Evolutionary conservation across 73 alveolate genomes (phyloP).

Genomic region (Paramecium caudatum): DNA sequence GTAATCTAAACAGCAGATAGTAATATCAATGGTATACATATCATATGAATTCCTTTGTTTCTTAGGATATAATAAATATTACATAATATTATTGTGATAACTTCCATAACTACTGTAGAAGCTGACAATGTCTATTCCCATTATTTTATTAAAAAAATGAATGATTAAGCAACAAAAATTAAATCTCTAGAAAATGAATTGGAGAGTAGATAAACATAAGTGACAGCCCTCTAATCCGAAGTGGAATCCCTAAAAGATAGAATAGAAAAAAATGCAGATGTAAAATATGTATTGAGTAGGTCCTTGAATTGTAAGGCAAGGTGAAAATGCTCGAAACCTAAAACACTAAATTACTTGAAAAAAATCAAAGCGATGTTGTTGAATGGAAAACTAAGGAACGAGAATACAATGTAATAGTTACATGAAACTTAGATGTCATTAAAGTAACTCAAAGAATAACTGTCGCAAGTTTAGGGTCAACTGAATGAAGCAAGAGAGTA

Average conservation of each 20-base stretch:
- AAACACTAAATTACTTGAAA: constrained; percentile 7
- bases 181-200: constrained; percentile 8
- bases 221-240: background rate
- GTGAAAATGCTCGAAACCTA: constrained; percentile 29
- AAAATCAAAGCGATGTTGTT: constrained; percentile 51
- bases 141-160: constrained; percentile 22
- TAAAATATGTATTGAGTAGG: background rate
- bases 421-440: background rate
- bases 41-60: constrained; percentile 3
- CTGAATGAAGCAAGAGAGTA: constrained; percentile 8
- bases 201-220: constrained; percentile 6
- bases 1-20: background rate
- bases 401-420: background rate
- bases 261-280: constrained; percentile 43
- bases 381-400: constrained; percentile 58
- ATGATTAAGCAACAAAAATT: constrained; percentile 20
- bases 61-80: background rate
- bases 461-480: background rate
- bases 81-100: constrained; percentile 38
- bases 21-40: constrained; percentile 3
- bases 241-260: background rate
- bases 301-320: constrained; percentile 33
- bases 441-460: background rate
- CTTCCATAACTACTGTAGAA: constrained; percentile 65
- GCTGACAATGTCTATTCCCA: constrained; percentile 21